Percentiles rank a stretch among this genome's conserved stretches.
Evolutionary conservation across 768 basidiomycete species (phyloP).

Genomic region (Cyclocybe cylindracea): DNA sequence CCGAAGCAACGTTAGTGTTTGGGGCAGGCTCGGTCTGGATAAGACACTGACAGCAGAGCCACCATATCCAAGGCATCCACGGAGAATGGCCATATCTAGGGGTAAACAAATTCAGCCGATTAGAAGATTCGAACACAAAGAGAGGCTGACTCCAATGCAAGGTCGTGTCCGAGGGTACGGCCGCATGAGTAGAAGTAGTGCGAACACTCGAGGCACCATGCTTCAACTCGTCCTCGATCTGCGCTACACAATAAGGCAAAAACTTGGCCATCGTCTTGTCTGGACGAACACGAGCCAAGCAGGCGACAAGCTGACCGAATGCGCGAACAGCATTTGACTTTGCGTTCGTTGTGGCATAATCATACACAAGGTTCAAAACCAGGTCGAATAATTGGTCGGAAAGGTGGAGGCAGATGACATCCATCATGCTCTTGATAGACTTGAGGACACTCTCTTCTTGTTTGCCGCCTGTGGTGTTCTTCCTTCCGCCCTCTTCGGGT

Average conservation of each 20-base stretch:
- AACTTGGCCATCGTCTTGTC: conserved; percentile 78
- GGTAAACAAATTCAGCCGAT: not conserved
- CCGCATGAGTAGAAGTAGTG: conserved; percentile 73
- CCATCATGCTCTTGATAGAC: conserved; percentile 77
- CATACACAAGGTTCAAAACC: conserved; percentile 79
- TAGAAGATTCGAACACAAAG: not conserved
- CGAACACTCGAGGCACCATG: conserved; percentile 88
- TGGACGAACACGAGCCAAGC: conserved; percentile 78
- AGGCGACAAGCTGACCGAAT: conserved; percentile 85
- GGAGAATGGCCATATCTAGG: conserved; percentile 77
- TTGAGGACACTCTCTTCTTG: conserved; percentile 77
- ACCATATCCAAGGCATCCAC: conserved; percentile 79
- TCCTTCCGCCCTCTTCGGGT: conserved; percentile 91
- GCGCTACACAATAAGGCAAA: conserved; percentile 70
- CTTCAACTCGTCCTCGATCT: conserved; percentile 84
- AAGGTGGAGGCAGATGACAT: conserved; percentile 80
- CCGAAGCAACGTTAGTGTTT: conserved; percentile 1
- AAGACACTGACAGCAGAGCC: conserved; percentile 54
- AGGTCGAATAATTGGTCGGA: conserved; percentile 82
- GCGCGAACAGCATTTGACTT: conserved; percentile 91
- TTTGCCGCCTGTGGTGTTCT: conserved; percentile 84
- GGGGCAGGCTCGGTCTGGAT: not conserved
- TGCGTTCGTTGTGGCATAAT: conserved; percentile 87
- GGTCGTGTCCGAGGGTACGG: conserved; percentile 82
- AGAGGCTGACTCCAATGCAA: conserved; percentile 83